Conservation (phyloP, 805 yeast genomes). For the Vanderwaltozyma tropicalis region DNA sequence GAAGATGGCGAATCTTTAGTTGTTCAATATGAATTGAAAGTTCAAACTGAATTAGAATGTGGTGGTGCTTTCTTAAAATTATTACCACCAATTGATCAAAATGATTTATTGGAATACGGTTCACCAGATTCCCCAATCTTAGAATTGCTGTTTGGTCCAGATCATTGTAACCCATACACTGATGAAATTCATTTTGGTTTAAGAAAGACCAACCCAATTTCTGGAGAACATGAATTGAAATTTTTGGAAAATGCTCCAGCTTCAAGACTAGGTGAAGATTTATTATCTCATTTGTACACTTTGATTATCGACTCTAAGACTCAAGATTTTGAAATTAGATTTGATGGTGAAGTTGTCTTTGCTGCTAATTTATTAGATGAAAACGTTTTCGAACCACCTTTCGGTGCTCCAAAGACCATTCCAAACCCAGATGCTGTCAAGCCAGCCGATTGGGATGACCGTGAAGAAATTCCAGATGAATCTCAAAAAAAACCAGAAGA, state of each 20-base stretch:
- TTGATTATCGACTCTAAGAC: conserved; percentile 49
- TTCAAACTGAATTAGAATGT: conserved; percentile 68
- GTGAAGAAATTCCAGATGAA: conserved; percentile 58
- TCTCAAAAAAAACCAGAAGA: conserved; percentile 62
- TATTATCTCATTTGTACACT: conserved; percentile 62
- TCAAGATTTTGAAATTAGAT: conserved; percentile 67
- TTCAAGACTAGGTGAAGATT: conserved; percentile 43
- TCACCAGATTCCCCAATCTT: conserved; percentile 36
- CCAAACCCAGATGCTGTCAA: conserved; percentile 46
- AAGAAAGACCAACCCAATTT: conserved; percentile 43
- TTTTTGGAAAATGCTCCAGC: conserved; percentile 54
- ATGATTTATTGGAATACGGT: conserved; percentile 35
- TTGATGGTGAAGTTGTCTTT: conserved; percentile 64
- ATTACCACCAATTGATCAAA: conserved; percentile 32
- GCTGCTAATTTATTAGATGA: conserved; percentile 59
- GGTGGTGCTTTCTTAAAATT: conserved; percentile 88
- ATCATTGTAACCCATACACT: conserved; percentile 63
- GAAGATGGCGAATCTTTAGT: conserved; percentile 60
- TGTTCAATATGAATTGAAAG: conserved; percentile 79
- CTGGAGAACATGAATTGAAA: conserved; percentile 56
- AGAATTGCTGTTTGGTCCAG: conserved; percentile 84
- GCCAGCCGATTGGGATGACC: conserved; percentile 81
- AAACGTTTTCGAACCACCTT: conserved; percentile 46
- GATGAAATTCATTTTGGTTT: conserved; percentile 75
- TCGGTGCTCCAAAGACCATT: conserved; percentile 57